These are phyloP conservation scores for Fusarium acutatum DNA, from an alignment of 2,329 filamentous ascomycete genomes.

Conservation along the genomic window DNA sequence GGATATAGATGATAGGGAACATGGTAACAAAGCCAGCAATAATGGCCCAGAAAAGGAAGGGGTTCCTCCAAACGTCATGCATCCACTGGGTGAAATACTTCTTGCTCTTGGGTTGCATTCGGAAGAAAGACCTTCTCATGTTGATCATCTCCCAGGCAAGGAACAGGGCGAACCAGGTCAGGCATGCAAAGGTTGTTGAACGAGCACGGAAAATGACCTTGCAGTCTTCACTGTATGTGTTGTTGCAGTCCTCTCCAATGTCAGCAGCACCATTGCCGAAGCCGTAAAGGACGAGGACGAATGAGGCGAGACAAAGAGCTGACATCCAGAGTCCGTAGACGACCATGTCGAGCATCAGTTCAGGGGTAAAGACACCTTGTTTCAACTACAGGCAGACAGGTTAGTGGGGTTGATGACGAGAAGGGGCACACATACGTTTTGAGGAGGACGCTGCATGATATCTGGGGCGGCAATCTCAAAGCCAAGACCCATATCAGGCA, in stretches of 20 bases:
- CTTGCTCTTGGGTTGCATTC: slow-evolving; percentile 71
- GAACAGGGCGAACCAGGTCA: slow-evolving; percentile 79
- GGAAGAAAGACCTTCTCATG: slow-evolving; percentile 75
- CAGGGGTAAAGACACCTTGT: slow-evolving; percentile 69
- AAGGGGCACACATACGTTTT: slow-evolving; percentile 55
- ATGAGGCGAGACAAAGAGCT: slow-evolving; percentile 63
- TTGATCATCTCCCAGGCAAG: slow-evolving; percentile 80
- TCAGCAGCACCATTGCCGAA: slow-evolving; percentile 58
- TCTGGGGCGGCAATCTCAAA: slow-evolving; percentile 75
- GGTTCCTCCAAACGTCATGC: slow-evolving; percentile 72
- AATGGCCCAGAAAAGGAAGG: slow-evolving; percentile 73
- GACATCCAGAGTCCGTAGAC: slow-evolving; percentile 75
- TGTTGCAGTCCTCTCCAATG: slow-evolving; percentile 69
- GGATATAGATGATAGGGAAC: slow-evolving; percentile 64
- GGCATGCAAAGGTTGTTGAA: slow-evolving; percentile 74
- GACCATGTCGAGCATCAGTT: slow-evolving; percentile 72
- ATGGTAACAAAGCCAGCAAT: slow-evolving; percentile 55
- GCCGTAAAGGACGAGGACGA: slow-evolving; percentile 61
- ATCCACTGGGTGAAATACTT: slow-evolving; percentile 72
- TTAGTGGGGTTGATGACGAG: neutral
- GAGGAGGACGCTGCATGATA: slow-evolving; percentile 74
- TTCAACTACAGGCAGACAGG: slow-evolving; percentile 39
- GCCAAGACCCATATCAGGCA: slow-evolving; percentile 79
- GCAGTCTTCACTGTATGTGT: slow-evolving; percentile 60
- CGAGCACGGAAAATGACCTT: slow-evolving; percentile 73